Percentiles rank a stretch among this genome's conserved stretches.
Evolutionary conservation across 768 basidiomycete genomes (phyloP).

Genomic region (Kwoniella sp.): DNA sequence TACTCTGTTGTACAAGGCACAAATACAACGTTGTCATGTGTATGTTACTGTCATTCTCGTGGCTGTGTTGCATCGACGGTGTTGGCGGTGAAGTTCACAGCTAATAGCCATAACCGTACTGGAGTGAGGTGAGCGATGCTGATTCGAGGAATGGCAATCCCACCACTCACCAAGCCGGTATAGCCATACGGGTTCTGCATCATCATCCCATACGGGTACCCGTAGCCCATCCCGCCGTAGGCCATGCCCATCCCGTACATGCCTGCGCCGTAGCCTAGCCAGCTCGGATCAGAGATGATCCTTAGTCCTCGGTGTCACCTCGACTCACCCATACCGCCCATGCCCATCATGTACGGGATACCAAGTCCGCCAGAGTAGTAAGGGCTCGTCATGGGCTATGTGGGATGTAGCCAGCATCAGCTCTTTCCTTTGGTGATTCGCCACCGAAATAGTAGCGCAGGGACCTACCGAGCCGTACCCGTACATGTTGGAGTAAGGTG

Average conservation of each 20-base stretch:
- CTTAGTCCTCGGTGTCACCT: background rate
- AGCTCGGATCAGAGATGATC: background rate
- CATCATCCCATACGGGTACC: conserved; percentile 38
- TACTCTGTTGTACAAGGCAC: no score
- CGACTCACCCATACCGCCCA: conserved; percentile 35
- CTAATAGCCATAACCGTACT: conserved; percentile 20
- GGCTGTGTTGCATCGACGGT: no score
- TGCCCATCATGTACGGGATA: conserved; percentile 39
- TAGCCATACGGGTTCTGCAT: conserved; percentile 30
- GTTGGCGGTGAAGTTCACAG: no score
- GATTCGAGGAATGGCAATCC: background rate
- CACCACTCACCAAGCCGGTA: conserved; percentile 31
- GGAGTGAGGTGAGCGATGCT: background rate
- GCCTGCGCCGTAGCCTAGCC: conserved; percentile 29
- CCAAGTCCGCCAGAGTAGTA: conserved; percentile 44
- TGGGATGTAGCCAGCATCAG: conserved; percentile 4
- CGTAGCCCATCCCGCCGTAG: no score
- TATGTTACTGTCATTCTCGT: no score
- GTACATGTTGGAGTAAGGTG: conserved; percentile 16
- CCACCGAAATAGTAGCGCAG: background rate
- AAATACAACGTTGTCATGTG: background rate
- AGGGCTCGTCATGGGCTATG: conserved; percentile 26
- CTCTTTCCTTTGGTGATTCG: no score
- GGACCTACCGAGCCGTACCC: background rate
- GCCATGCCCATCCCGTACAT: conserved; percentile 37